These are phyloP conservation scores for Pseudotulostoma volvatum DNA, from an alignment of 495 filamentous ascomycete species.

Conservation along the genomic window DNA sequence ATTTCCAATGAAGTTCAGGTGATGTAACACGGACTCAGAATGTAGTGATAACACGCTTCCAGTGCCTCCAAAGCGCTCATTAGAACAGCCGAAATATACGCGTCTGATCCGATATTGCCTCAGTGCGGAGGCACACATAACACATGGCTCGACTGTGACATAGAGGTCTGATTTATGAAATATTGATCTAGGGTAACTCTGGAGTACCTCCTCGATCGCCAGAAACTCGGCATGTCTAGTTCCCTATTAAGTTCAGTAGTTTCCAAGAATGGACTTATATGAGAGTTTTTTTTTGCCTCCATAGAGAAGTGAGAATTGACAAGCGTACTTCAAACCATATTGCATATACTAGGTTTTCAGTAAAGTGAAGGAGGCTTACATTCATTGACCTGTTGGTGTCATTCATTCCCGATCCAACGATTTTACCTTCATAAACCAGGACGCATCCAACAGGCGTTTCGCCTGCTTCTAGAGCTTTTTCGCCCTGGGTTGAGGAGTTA, in stretches of 20 bases:
- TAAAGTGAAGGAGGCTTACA: slow-evolving; percentile 29
- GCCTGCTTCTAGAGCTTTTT: slow-evolving; percentile 58
- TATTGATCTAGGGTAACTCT: slow-evolving; percentile 37
- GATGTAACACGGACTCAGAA: slow-evolving; percentile 38
- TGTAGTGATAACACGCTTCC: slow-evolving; percentile 82
- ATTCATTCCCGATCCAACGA: slow-evolving; percentile 85
- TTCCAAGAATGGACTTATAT: background rate
- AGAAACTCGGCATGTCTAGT: slow-evolving; percentile 91
- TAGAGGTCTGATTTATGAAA: slow-evolving; percentile 66
- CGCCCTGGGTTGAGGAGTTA: slow-evolving; percentile 35
- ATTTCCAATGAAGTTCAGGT: background rate
- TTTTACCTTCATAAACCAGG: slow-evolving; percentile 52
- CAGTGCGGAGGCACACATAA: slow-evolving; percentile 94
- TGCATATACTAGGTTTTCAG: too few species aligned
- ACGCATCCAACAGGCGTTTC: slow-evolving; percentile 97
- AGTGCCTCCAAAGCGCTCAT: slow-evolving; percentile 91
- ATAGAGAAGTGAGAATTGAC: too few species aligned
- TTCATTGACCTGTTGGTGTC: slow-evolving; percentile 80
- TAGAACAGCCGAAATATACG: slow-evolving; percentile 87
- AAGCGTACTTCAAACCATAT: background rate
- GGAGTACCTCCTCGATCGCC: slow-evolving; percentile 51
- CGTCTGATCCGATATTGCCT: slow-evolving; percentile 64
- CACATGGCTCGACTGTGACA: slow-evolving; percentile 92
- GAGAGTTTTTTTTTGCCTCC: background rate
- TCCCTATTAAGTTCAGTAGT: slow-evolving; percentile 35